Conservation (phyloP, 164 flowering plant species). For the Malania oleifera region DNA sequence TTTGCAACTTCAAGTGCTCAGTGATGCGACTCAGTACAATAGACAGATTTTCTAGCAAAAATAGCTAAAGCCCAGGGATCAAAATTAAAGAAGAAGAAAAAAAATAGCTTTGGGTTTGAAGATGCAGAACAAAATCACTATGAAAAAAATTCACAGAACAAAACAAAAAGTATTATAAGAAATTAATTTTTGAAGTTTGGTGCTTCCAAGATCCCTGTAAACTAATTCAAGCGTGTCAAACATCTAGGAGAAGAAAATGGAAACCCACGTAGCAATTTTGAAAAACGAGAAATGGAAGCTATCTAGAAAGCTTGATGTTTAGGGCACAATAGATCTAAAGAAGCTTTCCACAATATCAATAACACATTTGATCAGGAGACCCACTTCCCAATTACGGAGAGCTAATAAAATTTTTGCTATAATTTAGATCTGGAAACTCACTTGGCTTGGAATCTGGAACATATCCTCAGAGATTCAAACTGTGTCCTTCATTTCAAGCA, state of each 20-base stretch:
- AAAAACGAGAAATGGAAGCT: not conserved
- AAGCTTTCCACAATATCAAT: conserved; percentile 3
- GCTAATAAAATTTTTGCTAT: conserved; percentile 1
- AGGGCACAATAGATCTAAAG: conserved; percentile 28
- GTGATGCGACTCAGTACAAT: too few relatives aligned
- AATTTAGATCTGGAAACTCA: conserved; percentile 40
- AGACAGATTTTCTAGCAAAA: too few relatives aligned
- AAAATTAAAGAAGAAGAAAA: not conserved
- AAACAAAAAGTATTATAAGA: not conserved
- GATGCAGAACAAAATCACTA: too few relatives aligned
- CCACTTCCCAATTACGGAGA: conserved; percentile 3
- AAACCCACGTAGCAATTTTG: not conserved
- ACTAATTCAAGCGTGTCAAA: not conserved
- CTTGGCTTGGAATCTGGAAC: conserved; percentile 18
- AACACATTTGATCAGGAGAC: not conserved
- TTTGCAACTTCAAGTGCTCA: too few relatives aligned
- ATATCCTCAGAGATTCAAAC: conserved; percentile 11
- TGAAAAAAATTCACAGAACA: too few relatives aligned
- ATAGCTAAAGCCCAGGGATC: not conserved
- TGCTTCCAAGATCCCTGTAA: not conserved
- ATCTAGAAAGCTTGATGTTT: conserved; percentile 7
- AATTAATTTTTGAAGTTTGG: not conserved
- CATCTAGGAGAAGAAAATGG: not conserved
- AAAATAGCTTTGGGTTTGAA: not conserved
- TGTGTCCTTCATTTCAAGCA: conserved; percentile 7